Base-by-base conservation (phyloP, 106 monocot species). In the Dendrobium huoshanense region DNA sequence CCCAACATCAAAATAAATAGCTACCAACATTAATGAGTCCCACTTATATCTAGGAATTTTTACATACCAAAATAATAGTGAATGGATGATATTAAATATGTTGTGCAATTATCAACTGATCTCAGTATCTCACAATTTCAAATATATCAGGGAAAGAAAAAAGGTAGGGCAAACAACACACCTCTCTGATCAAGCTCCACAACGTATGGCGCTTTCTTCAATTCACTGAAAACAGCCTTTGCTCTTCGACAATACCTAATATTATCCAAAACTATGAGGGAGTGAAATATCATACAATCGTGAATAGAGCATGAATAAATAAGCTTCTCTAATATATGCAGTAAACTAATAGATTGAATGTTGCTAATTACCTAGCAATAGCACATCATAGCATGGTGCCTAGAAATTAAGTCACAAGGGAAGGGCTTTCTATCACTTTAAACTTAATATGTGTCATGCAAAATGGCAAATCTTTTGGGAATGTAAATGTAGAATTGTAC, bases 141-240 rank as follows among this genome's bases (percentile, higher is more conserved):
- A 72, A 72, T 72, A 41, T 44, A 2, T 77, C 1, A 31, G 67
- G 67, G 67, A 64, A 64, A 22, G 22, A 29, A 70, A 70, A 70
- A 15, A 37, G 5, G 16, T 13, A 13, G 70, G 61, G 7, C 37
- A 37, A 70, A 13, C 9, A 48, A 47, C 44, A 48, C 4, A 83
- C 83, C 83, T 83, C 83, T 78, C 25, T 78, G 54, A 72, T 83
- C 83, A 24, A 83, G 78, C 78, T 83, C 83, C 49, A 83, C 83
- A 56, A 83, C 72, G 73, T 67, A 78, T 55, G 83, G 83, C 25
- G 70, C 73, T 56, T 83, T 83, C 1, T 83, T 83, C 51, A 83
- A 76, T 33, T 83, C 83, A 72, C 72, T 29, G 54, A 83, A 83
- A 55, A 83, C 83, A 78, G 78, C 70, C 15, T 83, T 83, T 3